phyloP scores from a whole-genome alignment of 345 rosid species.

The Reutealis trisperma region DNA sequence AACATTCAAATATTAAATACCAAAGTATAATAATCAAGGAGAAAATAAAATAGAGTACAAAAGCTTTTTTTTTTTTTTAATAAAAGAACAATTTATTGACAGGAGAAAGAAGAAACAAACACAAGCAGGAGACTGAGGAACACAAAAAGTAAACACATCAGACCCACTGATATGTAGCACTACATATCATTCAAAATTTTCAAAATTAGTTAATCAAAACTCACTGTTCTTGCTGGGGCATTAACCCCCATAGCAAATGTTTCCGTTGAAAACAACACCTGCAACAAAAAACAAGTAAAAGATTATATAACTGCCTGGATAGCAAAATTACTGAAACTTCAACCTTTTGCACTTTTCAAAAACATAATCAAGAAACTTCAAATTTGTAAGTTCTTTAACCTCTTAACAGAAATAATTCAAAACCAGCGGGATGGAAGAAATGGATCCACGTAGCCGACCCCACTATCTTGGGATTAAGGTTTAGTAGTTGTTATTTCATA shows the following conservation, averaged over 20 bases:
- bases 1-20: background rate
- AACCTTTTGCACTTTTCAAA: conserved; percentile 1
- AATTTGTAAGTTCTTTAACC: background rate
- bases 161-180: background rate
- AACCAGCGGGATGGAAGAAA: too few relatives aligned
- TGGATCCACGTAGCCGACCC: too few relatives aligned
- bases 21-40: background rate
- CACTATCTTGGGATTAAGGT: too few relatives aligned
- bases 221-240: conserved; percentile 98
- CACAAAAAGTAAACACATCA: background rate
- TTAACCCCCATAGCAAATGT: conserved; percentile 99
- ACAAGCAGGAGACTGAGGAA: background rate
- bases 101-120: background rate
- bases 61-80: background rate
- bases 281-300: conserved; percentile 29
- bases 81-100: background rate
- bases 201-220: conserved; percentile 23
- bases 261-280: conserved; percentile 97
- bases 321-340: conserved; percentile 4
- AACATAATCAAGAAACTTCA: background rate
- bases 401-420: background rate
- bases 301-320: conserved; percentile 5
- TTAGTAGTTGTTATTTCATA: background rate
- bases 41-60: background rate
- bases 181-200: background rate